A percentile compares a stretch with the other conserved stretches of the same genome.
These are phyloP conservation scores for Penicillium pancosmium DNA, from an alignment of 495 filamentous ascomycete genomes.

Conservation along the genomic window DNA sequence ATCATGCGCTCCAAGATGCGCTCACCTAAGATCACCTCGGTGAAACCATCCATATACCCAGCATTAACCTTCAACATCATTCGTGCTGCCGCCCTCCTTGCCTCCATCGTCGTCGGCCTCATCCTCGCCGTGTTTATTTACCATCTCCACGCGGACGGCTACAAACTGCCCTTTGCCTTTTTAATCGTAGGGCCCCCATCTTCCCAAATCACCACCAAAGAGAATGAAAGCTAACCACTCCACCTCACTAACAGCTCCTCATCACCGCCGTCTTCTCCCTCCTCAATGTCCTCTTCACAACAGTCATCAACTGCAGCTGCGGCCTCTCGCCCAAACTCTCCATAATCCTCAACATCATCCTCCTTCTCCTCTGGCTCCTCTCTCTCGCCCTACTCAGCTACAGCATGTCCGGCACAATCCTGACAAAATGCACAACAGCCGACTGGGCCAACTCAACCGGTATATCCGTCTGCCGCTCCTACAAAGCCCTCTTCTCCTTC, in stretches of 20 bases:
- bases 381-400: conserved; percentile 59
- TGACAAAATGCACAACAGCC: conserved; percentile 54
- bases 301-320: conserved; percentile 57
- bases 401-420: conserved; percentile 58
- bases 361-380: conserved; percentile 60
- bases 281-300: conserved; percentile 53
- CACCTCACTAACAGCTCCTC: conserved; percentile 48
- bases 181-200: conserved; percentile 52
- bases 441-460: conserved; percentile 62
- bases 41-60: conserved; percentile 60
- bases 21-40: conserved; percentile 24
- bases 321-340: conserved; percentile 61
- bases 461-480: conserved; percentile 62
- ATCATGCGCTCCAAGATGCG: conserved; percentile 31
- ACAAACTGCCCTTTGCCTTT: conserved; percentile 65
- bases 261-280: conserved; percentile 58
- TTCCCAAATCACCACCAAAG: conserved; percentile 5
- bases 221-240: conserved; percentile 13
- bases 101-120: conserved; percentile 56
- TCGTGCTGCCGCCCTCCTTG: conserved; percentile 52
- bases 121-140: conserved; percentile 66
- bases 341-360: conserved; percentile 51
- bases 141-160: conserved; percentile 56
- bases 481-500: conserved; percentile 70
- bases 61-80: conserved; percentile 60